A percentile compares a stretch with the other conserved stretches of the same genome.
These are phyloP conservation scores for Choanephora cucurbitarum DNA, from an alignment of 371 early-diverging fungal genomes.

Conservation along the genomic window DNA sequence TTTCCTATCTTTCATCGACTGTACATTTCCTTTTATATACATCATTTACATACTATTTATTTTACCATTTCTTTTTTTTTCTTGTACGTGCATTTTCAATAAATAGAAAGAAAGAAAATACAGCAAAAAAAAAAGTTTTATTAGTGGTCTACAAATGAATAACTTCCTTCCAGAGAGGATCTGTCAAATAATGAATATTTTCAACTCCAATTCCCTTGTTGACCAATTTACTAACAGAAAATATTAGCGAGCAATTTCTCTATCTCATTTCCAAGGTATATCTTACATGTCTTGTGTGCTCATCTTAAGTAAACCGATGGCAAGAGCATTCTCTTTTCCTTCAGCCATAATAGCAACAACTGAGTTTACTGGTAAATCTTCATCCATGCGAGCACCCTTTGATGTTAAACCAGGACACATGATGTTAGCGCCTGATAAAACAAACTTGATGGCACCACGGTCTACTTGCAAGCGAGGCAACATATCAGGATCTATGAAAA, in stretches of 20 bases:
- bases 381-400: constrained; percentile 85
- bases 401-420: constrained; percentile 99
- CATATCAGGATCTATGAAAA: constrained; percentile 79
- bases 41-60: no score
- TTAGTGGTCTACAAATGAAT: constrained; percentile 29
- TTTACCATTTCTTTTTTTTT: no score
- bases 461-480: constrained; percentile 93
- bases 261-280: not conserved
- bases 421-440: constrained; percentile 94
- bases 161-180: constrained; percentile 83
- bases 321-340: constrained; percentile 95
- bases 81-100: no score
- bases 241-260: constrained; percentile 1
- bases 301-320: constrained; percentile 88
- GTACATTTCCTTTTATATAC: not conserved
- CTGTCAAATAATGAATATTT: constrained; percentile 85
- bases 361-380: constrained; percentile 67
- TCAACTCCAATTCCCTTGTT: constrained; percentile 95
- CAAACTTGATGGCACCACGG: constrained; percentile 97
- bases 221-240: constrained; percentile 60
- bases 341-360: constrained; percentile 95
- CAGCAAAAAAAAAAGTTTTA: not conserved
- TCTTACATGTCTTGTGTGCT: constrained; percentile 90
- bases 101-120: no score
- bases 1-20: not conserved